Evolutionary conservation across 2,329 filamentous ascomycete species (phyloP), one percentile per base, ranked within the genome.

Genomic region (Aureobasidium sp.): DNA sequence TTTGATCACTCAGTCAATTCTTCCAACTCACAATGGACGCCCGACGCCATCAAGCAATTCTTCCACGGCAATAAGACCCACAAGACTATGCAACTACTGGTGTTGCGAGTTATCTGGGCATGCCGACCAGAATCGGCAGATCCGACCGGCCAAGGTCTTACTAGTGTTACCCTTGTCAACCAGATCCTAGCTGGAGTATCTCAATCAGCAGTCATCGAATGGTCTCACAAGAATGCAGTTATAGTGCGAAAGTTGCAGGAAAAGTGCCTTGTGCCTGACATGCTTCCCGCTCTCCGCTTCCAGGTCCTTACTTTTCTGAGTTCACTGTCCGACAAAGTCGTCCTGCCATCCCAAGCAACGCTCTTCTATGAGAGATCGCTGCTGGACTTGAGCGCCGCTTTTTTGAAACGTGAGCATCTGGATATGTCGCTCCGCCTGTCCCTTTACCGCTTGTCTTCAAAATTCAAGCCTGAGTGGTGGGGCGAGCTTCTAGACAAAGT

Each of bases 71-170:
- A 54, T 25, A 74, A 72, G 45, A 72, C 69, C 7, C 64, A 67
- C 50, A 73, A 70, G 49, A 74, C 70, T 1, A 63, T 73, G 45
- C 69, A 73, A 30, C 65, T 75, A 10, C 63, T 74, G 4, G 69
- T 71, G 0, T 63, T 74, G 16, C 65, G 68, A 9, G 69, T 68
- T 6, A 67, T 74, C 21, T 68, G 66, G 62, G 69, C 71, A 2
- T 71, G 69, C 53, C 67, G 64, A 50, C 63, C 45, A 11, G 63
- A 45, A 47, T 62, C 27, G 25, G 57, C 32, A 62, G 67, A 30
- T 61, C 64, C 57, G 3, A 59, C 63, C 21, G 66, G 65, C 9
- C 68, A 70, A 25, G 66, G 65, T 27, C 49, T 66, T 53, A 68
- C 66, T 29, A 65, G 64, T 6, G 61, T 73, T 8, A 60, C 61